Percentiles rank a stretch among this genome's conserved stretches.
Evolutionary conservation across 2,329 filamentous ascomycete genomes (phyloP).

Genomic region (Trichoderma atrobrunneum): DNA sequence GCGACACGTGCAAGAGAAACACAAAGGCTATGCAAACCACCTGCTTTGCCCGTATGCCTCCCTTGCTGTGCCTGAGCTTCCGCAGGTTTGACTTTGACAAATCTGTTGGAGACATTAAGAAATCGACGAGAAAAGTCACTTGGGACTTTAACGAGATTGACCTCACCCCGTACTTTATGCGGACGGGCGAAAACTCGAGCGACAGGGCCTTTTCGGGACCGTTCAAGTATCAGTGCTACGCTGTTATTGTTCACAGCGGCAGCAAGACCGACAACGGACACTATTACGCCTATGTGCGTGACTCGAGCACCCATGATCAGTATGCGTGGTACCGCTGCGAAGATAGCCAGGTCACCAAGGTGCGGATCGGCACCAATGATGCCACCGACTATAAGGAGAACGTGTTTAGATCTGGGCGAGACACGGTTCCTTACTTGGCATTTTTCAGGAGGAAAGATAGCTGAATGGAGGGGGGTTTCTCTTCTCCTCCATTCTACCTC

Average conservation of each 20-base stretch:
- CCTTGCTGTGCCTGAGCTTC: slow-evolving; percentile 74
- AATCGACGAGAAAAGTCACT: slow-evolving; percentile 68
- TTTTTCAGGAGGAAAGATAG: slow-evolving; percentile 42
- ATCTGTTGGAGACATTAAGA: slow-evolving; percentile 44
- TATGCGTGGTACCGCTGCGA: slow-evolving; percentile 51
- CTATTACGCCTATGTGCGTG: slow-evolving; percentile 70
- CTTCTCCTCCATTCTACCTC: not conserved
- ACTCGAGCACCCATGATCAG: slow-evolving; percentile 46
- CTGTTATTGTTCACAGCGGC: slow-evolving; percentile 75
- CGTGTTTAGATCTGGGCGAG: slow-evolving; percentile 39
- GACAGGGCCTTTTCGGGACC: slow-evolving; percentile 49
- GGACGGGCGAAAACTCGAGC: slow-evolving; percentile 35
- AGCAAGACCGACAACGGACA: slow-evolving; percentile 68
- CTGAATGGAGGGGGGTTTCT: not conserved
- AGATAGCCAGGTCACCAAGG: slow-evolving; percentile 41
- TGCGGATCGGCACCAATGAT: slow-evolving; percentile 41
- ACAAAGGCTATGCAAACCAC: slow-evolving; percentile 68
- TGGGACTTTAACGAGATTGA: slow-evolving; percentile 74
- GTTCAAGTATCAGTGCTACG: slow-evolving; percentile 82
- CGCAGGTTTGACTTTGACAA: slow-evolving; percentile 52
- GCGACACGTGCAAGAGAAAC: slow-evolving; percentile 68
- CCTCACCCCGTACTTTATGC: slow-evolving; percentile 45
- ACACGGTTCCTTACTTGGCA: slow-evolving; percentile 46
- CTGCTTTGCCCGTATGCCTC: slow-evolving; percentile 73
- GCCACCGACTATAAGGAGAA: slow-evolving; percentile 36